Percentiles rank a stretch among this genome's conserved stretches.
These are phyloP conservation scores for Clarireedia sp. DNA, from an alignment of 2,329 filamentous ascomycete species.

Conservation along the genomic window DNA sequence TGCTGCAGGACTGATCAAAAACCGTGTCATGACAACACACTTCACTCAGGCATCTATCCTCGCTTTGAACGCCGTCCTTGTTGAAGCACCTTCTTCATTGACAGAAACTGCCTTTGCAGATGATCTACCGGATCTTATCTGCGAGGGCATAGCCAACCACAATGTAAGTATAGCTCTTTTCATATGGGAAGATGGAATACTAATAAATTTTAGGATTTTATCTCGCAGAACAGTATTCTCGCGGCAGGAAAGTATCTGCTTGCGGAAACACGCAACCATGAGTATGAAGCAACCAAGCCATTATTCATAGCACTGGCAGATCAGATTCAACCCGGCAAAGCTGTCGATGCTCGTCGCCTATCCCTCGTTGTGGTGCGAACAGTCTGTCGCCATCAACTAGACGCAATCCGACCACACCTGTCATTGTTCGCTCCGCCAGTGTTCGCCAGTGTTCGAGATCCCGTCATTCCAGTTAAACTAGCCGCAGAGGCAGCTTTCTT, in stretches of 20 bases:
- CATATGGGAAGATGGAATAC: neutral
- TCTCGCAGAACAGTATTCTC: slow-evolving; percentile 81
- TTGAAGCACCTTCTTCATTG: slow-evolving; percentile 68
- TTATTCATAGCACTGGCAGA: slow-evolving; percentile 72
- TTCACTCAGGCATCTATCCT: slow-evolving; percentile 74
- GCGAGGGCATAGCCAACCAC: slow-evolving; percentile 69
- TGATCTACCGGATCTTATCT: slow-evolving; percentile 69
- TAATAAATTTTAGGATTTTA: slow-evolving; percentile 52
- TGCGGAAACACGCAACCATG: slow-evolving; percentile 53
- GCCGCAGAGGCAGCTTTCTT: slow-evolving; percentile 93
- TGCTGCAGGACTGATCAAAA: slow-evolving; percentile 52
- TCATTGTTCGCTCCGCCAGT: slow-evolving; percentile 71
- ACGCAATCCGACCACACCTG: slow-evolving; percentile 75
- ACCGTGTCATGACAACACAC: slow-evolving; percentile 69
- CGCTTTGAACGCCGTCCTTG: slow-evolving; percentile 78
- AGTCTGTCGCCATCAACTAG: slow-evolving; percentile 68
- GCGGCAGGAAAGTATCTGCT: slow-evolving; percentile 88
- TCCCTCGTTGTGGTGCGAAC: slow-evolving; percentile 84
- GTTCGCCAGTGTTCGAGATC: slow-evolving; percentile 83
- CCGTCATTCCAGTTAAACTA: slow-evolving; percentile 90
- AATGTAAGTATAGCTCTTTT: slow-evolving; percentile 48
- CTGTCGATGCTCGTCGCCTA: slow-evolving; percentile 77
- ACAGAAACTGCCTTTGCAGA: slow-evolving; percentile 58
- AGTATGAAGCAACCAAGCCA: slow-evolving; percentile 68
- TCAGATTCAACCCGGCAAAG: slow-evolving; percentile 68